Percentiles rank a stretch among this genome's conserved stretches.
Evolutionary conservation across 805 yeast species (phyloP).

Genomic region (Yarrowia keelungensis): DNA sequence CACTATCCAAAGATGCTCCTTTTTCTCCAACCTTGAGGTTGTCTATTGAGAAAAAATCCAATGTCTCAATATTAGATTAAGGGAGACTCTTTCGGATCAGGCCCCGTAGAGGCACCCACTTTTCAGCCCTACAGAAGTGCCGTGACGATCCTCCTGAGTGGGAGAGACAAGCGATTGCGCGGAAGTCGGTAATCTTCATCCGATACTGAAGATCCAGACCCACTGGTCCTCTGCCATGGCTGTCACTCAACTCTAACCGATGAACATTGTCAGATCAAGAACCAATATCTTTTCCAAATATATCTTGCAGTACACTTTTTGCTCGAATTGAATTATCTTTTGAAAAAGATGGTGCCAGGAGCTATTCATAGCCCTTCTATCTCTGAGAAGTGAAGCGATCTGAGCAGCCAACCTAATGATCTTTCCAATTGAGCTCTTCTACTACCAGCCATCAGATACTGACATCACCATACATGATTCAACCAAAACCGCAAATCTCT

Average conservation of each 20-base stretch:
- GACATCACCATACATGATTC: no score
- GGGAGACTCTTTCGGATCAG: no score
- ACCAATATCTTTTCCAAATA: not conserved
- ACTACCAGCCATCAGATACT: no score
- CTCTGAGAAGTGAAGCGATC: no score
- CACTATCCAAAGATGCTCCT: not conserved
- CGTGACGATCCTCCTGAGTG: not conserved
- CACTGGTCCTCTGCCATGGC: not conserved
- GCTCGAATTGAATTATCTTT: not conserved
- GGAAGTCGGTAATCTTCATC: not conserved
- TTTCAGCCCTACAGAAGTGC: not conserved
- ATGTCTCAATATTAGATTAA: constrained; percentile 8
- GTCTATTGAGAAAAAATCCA: not conserved
- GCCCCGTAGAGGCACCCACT: not conserved
- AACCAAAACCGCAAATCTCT: no score
- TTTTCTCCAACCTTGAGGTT: constrained; percentile 3
- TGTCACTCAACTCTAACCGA: not conserved
- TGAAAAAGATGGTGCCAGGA: no score
- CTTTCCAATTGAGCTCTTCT: no score
- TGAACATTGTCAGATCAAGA: not conserved
- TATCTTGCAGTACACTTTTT: not conserved
- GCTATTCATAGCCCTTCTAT: not conserved
- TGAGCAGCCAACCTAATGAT: no score
- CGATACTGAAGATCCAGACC: not conserved
- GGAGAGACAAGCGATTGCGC: not conserved